Base-by-base conservation (phyloP, 108 stramenopile genomes). In the Schizochytrium sp. region DNA sequence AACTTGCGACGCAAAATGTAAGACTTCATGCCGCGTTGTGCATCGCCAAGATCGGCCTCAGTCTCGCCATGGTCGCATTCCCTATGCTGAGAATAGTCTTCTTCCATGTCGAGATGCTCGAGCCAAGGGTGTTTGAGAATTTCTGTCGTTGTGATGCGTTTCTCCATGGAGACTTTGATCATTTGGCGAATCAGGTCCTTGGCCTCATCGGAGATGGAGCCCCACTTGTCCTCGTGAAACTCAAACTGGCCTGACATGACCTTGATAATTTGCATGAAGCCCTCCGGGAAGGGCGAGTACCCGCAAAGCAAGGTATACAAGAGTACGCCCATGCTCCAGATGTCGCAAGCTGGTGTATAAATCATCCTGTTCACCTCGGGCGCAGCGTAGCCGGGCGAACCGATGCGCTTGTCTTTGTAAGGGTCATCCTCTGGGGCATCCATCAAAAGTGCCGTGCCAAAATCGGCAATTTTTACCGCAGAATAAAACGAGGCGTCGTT, bases 261-360 rank as follows among this genome's bases (percentile, higher is more conserved):
- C 25, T 59, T 58, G 44, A 47, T 55, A 5, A 72, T 88, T 21
- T 89, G 83, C 72, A 44, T 41, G 72, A 48, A 43, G 25, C 34
- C 91, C 87, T 53, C 72, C 23, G 28, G 87, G 25, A 90, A 90
- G 5, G 90, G 90, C 12, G 59, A 72, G 23, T 57, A 90, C 21
- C 89, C 89, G 18, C 47, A 29, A 41, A 92, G 88, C 41, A 92
- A 29, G 88, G 83, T 72, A 45, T 72, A 92, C 16, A 91, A 41
- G 44, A 92, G 88, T 5, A 90, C 88, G 6, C 91, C 91, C 28
- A 69, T n/a, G 53, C 88, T 58, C 91, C 91, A 92, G 0, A 92
- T 72, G 57, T 92, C 91, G 25, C 88, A 91, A 34, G 87, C 90
- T 4, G 89, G 63, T 10, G 88, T 58, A 25, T 89, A 92, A 47